Percentiles rank a stretch among this genome's conserved stretches.
Evolutionary conservation across 441 rosid species (phyloP).

Genomic region (Croton setiger): DNA sequence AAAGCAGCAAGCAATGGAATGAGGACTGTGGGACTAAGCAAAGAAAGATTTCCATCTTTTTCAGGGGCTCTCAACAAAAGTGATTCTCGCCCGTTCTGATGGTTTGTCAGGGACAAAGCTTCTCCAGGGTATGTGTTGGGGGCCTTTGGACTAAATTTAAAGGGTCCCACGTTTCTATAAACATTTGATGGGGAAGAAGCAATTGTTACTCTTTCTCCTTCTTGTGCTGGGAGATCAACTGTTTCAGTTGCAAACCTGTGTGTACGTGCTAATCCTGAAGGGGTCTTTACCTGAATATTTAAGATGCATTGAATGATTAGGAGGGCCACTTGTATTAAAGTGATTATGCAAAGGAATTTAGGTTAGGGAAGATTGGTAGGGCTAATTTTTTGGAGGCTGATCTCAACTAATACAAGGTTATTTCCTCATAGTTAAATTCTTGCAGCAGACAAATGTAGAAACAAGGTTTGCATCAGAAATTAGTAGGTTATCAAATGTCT

Average conservation of each 20-base stretch:
- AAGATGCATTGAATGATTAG: background rate
- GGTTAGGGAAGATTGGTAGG: background rate
- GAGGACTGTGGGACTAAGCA: slow-evolving; percentile 58
- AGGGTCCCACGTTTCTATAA: slow-evolving; percentile 77
- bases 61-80: slow-evolving; percentile 66
- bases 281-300: slow-evolving; percentile 65
- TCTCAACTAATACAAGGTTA: background rate
- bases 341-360: background rate
- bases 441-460: background rate
- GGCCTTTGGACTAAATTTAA: slow-evolving; percentile 70
- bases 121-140: slow-evolving; percentile 78
- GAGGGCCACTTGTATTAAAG: too few relatives aligned
- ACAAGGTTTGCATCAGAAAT: background rate
- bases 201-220: slow-evolving; percentile 90
- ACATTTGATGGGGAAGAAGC: slow-evolving; percentile 74
- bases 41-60: slow-evolving; percentile 54
- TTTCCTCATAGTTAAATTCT: background rate
- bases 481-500: background rate
- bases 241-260: slow-evolving; percentile 92
- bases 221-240: slow-evolving; percentile 87
- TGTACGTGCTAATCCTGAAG: slow-evolving; percentile 83
- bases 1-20: slow-evolving; percentile 68
- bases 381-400: background rate
- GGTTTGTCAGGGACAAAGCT: slow-evolving; percentile 88
- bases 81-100: slow-evolving; percentile 67